Conservation (phyloP, 192 early-diverging fungal genomes). For the Coemansia sp. region DNA sequence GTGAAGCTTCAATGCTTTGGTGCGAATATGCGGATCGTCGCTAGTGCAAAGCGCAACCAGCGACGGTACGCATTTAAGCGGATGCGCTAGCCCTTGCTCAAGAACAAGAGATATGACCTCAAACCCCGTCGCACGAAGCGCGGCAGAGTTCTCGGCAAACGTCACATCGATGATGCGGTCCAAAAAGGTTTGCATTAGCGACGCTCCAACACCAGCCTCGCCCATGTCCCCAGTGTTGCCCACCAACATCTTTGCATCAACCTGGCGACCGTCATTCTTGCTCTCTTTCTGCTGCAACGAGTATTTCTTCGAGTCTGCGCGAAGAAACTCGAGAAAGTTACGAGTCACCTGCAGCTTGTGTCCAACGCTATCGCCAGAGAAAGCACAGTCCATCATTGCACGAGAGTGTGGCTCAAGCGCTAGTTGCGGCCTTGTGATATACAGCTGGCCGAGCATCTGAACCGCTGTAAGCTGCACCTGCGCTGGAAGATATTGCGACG, state of each 20-base stretch:
- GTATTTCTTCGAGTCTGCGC: constrained; percentile 61
- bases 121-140: constrained; percentile 73
- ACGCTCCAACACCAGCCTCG: constrained; percentile 82
- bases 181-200: constrained; percentile 89
- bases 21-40: constrained; percentile 61
- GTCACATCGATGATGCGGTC: constrained; percentile 73
- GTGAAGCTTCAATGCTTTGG: constrained; percentile 73
- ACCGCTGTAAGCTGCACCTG: constrained; percentile 59
- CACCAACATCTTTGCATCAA: constrained; percentile 75
- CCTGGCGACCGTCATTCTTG: constrained; percentile 37
- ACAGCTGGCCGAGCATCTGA: constrained; percentile 71
- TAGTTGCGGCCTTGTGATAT: constrained; percentile 67
- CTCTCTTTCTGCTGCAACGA: constrained; percentile 50
- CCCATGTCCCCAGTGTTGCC: constrained; percentile 82
- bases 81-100: constrained; percentile 91
- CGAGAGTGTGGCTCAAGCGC: constrained; percentile 59
- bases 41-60: constrained; percentile 84
- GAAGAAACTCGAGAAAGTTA: constrained; percentile 71
- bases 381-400: constrained; percentile 68
- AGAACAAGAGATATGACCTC: constrained; percentile 80
- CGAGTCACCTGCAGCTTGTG: constrained; percentile 72
- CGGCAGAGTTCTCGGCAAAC: constrained; percentile 52
- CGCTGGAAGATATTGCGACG: constrained; percentile 19
- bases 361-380: constrained; percentile 44
- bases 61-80: constrained; percentile 86